Evolutionary conservation across 2,329 filamentous ascomycete species (phyloP), one percentile per base, ranked within the genome.

Genomic region (Grosmannia clavigera): DNA sequence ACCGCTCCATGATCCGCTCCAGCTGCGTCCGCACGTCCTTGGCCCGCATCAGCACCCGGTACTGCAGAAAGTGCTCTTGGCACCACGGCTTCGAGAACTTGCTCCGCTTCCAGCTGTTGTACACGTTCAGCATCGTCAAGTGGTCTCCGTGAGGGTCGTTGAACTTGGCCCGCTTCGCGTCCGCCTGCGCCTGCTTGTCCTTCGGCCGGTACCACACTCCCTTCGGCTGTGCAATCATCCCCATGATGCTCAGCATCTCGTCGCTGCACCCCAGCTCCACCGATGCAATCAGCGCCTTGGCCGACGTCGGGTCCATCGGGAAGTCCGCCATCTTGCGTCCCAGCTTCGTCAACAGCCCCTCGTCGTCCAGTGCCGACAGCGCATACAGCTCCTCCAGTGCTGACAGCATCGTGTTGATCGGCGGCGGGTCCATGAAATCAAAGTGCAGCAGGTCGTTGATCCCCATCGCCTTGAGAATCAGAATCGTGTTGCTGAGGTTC

Each of bases 401-500:
- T 57, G 91, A 95, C 64, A 99, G 81, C 90, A 97, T 96, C 14
- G 94, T 97, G 68, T 97, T 96, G 35, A 94, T 94, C 0, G 94
- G 94, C 0, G 94, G 94, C 0, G 94, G 92, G 68, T 99, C 94
- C 92, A 99, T 97, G 68, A 99, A 99, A 73, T 97, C 92, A 68
- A 99, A 99, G 69, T 95, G 91, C 14, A 99, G 80, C 1, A 99
- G 78, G 69, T 99, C 94, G 69, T 99, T 97, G 72, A 99, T 97
- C 3, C 95, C 94, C 91, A 99, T 97, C 0, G 94, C 94, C 71
- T 99, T 99, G 57, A 99, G 81, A 88, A 96, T 96, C 55, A 99
- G 80, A 71, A 99, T 97, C 0, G 92, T 96, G 66, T 88, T 86
- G 0, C 90, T 88, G 58, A 99, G 70, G 68, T 99, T 99, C 71